Conservation (phyloP, 2,329 filamentous ascomycete genomes). For the Coleophoma cylindrospora region DNA sequence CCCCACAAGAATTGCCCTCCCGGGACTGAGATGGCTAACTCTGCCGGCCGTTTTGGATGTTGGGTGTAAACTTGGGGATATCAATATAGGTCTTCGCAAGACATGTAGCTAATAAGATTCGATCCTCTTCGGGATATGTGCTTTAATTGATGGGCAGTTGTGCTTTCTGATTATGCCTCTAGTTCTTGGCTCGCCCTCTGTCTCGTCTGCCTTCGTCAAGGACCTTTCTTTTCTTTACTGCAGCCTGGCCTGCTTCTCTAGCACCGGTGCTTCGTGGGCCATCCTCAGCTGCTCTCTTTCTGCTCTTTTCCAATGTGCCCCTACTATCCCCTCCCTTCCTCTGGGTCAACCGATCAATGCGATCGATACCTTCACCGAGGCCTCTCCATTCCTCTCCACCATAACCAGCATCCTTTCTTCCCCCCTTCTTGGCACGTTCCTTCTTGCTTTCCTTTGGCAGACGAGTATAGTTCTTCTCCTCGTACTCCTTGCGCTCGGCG, state of each 20-base stretch:
- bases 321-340: constrained; percentile 51
- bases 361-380: constrained; percentile 77
- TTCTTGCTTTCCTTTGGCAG: constrained; percentile 86
- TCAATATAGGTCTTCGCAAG: no score
- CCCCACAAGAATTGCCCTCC: background rate
- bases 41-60: no score
- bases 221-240: constrained; percentile 63
- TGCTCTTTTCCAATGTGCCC: constrained; percentile 71
- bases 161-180: background rate
- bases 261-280: constrained; percentile 61
- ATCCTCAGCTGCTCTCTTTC: constrained; percentile 76
- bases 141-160: no score
- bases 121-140: no score
- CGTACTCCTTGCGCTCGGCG: constrained; percentile 75
- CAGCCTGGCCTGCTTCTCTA: constrained; percentile 60
- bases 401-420: constrained; percentile 51
- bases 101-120: no score
- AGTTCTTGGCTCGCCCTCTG: constrained; percentile 20
- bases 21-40: background rate
- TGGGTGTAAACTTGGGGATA: no score
- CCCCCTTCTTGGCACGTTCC: constrained; percentile 63
- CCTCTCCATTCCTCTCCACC: constrained; percentile 93
- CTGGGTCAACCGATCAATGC: constrained; percentile 78
- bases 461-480: constrained; percentile 88
- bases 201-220: constrained; percentile 34